Evolutionary conservation across 108 stramenopile genomes (phyloP).

Genomic region (Fistulifera pelliculosa): DNA sequence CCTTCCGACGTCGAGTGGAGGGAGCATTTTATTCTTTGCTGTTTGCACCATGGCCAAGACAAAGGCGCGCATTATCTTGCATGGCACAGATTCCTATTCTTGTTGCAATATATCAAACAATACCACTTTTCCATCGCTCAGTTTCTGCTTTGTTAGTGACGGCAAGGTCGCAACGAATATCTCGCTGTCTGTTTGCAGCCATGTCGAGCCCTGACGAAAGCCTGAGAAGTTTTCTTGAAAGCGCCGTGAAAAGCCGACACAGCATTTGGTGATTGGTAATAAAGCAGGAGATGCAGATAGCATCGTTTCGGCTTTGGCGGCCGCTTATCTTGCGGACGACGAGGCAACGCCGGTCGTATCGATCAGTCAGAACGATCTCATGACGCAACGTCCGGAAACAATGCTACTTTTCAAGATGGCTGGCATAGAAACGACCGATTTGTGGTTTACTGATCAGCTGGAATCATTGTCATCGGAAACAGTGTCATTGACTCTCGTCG

Average conservation of each 20-base stretch:
- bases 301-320: constrained; percentile 56
- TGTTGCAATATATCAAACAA: too few species aligned
- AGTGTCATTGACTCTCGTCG: constrained; percentile 44
- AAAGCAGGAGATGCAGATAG: constrained; percentile 84
- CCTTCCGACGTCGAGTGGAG: too few species aligned
- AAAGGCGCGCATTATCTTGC: too few species aligned
- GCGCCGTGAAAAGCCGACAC: constrained; percentile 8
- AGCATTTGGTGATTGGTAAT: constrained; percentile 62
- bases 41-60: too few species aligned
- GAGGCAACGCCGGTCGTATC: constrained; percentile 30
- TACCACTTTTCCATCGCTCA: too few species aligned
- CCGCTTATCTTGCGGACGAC: constrained; percentile 61
- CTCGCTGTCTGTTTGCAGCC: too few species aligned
- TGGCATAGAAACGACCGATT: constrained; percentile 15
- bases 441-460: background rate
- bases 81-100: too few species aligned
- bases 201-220: too few species aligned
- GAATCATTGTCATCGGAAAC: too few species aligned
- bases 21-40: too few species aligned
- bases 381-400: constrained; percentile 51
- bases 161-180: too few species aligned
- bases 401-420: constrained; percentile 43
- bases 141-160: too few species aligned
- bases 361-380: constrained; percentile 23
- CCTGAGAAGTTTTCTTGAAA: background rate